Evolutionary conservation across 106 monocot species (phyloP), one percentile per base, ranked within the genome.

Genomic region (Chionographis japonica): DNA sequence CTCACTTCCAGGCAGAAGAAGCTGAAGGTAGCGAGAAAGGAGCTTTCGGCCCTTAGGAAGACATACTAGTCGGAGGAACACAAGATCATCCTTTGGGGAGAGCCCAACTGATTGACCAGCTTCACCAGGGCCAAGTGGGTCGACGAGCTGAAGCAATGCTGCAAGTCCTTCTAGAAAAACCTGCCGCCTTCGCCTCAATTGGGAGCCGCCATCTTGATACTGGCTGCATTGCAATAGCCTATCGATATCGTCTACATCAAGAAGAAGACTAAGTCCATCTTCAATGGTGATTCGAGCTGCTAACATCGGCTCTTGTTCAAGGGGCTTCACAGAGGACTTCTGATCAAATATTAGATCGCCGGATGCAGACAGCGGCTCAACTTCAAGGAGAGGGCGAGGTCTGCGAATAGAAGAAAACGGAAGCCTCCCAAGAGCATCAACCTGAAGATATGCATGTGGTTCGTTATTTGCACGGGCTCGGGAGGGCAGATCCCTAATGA

Each of bases 361-460:
- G 37, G 75, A 50, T 52, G 60, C 12, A 12, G 70, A 65, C 16
- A 72, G 66, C 1, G 51, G 11, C 11, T 79, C 72, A 39, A 79
- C 73, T 52, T 79, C 78, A 3, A 73, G 72, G 15, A 73, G 72
- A 10, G 78, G 78, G 8, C 70, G 82, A 37, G 79, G 82, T 19
- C 86, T 65, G 6, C 82, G 72, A 11, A 83, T 74, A 13, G 86
- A 86, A 66, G 86, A 79, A 41, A 86, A 79, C 14, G 79, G 76
- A 63, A 83, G 54, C 61, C 73, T 74, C 40, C 86, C 86, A 50
- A 86, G 69, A n/a, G 82, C 82, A 77, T 85, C 82, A 70, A 75
- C 70, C 27, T 79, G 76, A 63, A 78, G 82, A 58, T 72, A 74
- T 12, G 83, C 68, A 78, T 77, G 90, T 19, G 69, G 68, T 56